Percentiles rank a stretch among this genome's conserved stretches.
phyloP scores from a whole-genome alignment of 352 stramenopile species.

The Globisporangium sylvaticum region DNA sequence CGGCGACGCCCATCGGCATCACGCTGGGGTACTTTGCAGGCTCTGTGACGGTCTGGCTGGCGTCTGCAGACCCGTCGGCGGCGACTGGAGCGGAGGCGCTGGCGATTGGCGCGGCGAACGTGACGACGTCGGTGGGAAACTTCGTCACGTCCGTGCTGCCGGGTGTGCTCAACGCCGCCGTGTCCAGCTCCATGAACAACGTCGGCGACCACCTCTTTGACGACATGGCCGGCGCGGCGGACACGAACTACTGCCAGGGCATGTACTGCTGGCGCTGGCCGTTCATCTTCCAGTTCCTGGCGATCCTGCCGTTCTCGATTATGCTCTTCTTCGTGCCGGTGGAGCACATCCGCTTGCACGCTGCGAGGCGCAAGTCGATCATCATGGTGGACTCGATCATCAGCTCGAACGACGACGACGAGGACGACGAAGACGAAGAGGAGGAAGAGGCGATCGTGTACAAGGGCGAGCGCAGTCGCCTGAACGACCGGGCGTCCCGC shows the following conservation, averaged over 20 bases:
- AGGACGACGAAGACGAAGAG: conserved; percentile 27
- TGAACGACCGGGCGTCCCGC: conserved; percentile 14
- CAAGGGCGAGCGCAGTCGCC: conserved; percentile 27
- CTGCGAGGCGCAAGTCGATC: conserved; percentile 51
- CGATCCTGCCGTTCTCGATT: conserved; percentile 69
- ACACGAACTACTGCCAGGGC: conserved; percentile 50
- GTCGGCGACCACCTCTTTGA: conserved; percentile 31
- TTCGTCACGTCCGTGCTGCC: conserved; percentile 12
- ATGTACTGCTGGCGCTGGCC: conserved; percentile 88
- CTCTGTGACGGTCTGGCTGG: conserved; percentile 66
- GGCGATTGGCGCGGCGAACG: conserved; percentile 10
- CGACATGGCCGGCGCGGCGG: conserved; percentile 24
- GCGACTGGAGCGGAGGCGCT: conserved; percentile 11
- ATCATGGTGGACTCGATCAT: conserved; percentile 57
- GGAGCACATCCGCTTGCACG: conserved; percentile 60
- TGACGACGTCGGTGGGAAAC: conserved; percentile 2
- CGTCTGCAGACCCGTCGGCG: conserved; percentile 16
- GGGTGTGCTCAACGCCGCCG: conserved; percentile 23
- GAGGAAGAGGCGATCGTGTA: conserved; percentile 19
- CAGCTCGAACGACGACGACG: conserved; percentile 34
- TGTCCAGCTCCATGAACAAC: conserved; percentile 18
- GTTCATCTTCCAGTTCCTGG: conserved; percentile 73
- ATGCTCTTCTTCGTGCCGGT: conserved; percentile 78
- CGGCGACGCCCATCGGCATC: conserved; percentile 65
- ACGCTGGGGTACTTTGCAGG: conserved; percentile 75